Percentiles rank a stretch among this genome's conserved stretches.
These are phyloP conservation scores for Cytospora schulzeri DNA, from an alignment of 2,329 filamentous ascomycete genomes.

Conservation along the genomic window DNA sequence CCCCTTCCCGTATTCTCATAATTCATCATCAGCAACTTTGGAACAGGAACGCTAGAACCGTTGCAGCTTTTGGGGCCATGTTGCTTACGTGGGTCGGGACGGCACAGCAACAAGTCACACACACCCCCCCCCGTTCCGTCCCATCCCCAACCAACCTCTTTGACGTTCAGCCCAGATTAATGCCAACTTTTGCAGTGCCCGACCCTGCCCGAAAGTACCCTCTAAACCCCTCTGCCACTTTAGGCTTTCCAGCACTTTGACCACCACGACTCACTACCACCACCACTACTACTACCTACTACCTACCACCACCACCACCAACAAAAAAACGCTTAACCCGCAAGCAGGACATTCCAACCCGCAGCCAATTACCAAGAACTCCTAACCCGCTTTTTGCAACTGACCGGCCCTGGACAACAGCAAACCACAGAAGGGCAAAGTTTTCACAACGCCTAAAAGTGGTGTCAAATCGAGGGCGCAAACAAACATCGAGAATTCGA, in stretches of 20 bases:
- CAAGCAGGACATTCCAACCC: neutral
- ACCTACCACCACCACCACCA: neutral
- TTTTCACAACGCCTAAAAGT: conserved; percentile 54
- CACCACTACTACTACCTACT: too few species aligned
- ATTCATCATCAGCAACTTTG: neutral
- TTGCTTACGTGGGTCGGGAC: neutral
- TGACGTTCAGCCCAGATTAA: neutral
- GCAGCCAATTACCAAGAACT: conserved; percentile 10
- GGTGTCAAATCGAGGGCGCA: conserved; percentile 34
- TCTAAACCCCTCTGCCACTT: too few species aligned
- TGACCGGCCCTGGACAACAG: conserved; percentile 26
- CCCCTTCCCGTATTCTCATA: neutral
- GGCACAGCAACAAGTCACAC: neutral
- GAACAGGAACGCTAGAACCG: neutral
- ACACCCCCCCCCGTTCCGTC: too few species aligned
- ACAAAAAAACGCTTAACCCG: neutral
- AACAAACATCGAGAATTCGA: conserved; percentile 57
- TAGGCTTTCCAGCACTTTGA: neutral
- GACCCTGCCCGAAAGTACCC: neutral
- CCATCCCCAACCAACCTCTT: too few species aligned
- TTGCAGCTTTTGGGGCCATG: neutral
- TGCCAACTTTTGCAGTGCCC: neutral
- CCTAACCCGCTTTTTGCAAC: conserved; percentile 28
- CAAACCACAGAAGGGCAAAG: conserved; percentile 45
- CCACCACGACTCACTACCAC: neutral